Evolutionary conservation across 768 basidiomycete genomes (phyloP).

Genomic region (Agrocybe pediades): DNA sequence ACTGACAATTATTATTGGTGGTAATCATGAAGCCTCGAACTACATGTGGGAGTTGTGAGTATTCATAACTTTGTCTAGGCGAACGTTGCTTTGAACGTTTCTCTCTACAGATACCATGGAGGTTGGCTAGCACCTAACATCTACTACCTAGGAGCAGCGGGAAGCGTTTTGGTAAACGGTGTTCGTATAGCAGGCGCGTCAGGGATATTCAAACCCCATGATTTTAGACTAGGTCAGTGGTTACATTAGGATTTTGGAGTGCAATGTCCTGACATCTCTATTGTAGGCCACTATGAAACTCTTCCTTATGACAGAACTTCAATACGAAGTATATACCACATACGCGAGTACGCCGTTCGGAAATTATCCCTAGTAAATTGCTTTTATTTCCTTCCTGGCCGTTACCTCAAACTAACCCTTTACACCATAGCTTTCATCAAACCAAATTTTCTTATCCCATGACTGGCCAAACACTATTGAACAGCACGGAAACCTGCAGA

Average conservation of each 20-base stretch:
- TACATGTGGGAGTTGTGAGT: slow-evolving; percentile 95
- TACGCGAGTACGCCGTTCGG: slow-evolving; percentile 81
- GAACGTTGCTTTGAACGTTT: neutral
- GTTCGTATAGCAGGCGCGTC: slow-evolving; percentile 88
- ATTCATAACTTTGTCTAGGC: neutral
- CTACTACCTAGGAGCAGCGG: slow-evolving; percentile 92
- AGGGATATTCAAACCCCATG: slow-evolving; percentile 83
- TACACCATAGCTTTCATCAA: slow-evolving; percentile 50
- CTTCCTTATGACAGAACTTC: slow-evolving; percentile 76
- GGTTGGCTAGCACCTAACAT: slow-evolving; percentile 98
- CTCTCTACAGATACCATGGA: slow-evolving; percentile 75
- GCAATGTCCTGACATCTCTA: neutral
- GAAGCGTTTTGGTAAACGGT: slow-evolving; percentile 86
- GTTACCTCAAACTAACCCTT: slow-evolving; percentile 16
- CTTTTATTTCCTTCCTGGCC: neutral
- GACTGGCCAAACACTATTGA: slow-evolving; percentile 95
- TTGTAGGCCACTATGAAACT: slow-evolving; percentile 74
- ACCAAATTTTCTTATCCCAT: slow-evolving; percentile 88
- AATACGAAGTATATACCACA: slow-evolving; percentile 88
- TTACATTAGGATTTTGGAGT: neutral
- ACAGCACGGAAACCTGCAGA: slow-evolving; percentile 69
- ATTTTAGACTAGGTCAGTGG: slow-evolving; percentile 66
- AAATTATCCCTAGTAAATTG: slow-evolving; percentile 69
- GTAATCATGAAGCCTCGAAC: slow-evolving; percentile 97
- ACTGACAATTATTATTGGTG: slow-evolving; percentile 92